Conservation (phyloP, 441 rosid species). For the Adansonia gregorii region DNA sequence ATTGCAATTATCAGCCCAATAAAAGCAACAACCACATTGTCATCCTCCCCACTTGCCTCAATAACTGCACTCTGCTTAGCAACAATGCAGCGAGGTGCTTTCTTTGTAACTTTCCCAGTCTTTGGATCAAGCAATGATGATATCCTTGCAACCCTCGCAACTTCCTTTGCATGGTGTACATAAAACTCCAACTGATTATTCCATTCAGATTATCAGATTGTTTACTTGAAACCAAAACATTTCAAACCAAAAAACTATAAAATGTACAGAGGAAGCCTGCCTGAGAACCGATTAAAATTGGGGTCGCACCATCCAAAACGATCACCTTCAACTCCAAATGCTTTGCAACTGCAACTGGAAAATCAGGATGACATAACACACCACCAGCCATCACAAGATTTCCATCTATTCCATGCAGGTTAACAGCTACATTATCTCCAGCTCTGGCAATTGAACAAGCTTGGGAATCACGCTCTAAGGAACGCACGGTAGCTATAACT, state of each 20-base stretch:
- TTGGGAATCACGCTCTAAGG: conserved; percentile 75
- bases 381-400: conserved; percentile 79
- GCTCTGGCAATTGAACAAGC: conserved; percentile 79
- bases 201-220: conserved; percentile 28
- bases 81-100: conserved; percentile 73
- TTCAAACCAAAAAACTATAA: background rate
- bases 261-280: conserved; percentile 36
- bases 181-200: conserved; percentile 85
- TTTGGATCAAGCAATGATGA: conserved; percentile 77
- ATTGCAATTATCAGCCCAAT: background rate
- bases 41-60: conserved; percentile 54
- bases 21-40: background rate
- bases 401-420: conserved; percentile 76
- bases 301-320: conserved; percentile 70
- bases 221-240: conserved; percentile 2
- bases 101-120: conserved; percentile 83
- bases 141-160: conserved; percentile 69
- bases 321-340: conserved; percentile 81
- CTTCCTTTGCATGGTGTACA: conserved; percentile 86
- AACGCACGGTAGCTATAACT: conserved; percentile 73
- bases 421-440: conserved; percentile 78
- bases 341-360: conserved; percentile 68
- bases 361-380: conserved; percentile 89
- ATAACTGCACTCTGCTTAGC: conserved; percentile 83
- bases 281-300: conserved; percentile 90